Evolutionary conservation across 371 early-diverging fungal species (phyloP).

Genomic region (Gilbertella persicaria): DNA sequence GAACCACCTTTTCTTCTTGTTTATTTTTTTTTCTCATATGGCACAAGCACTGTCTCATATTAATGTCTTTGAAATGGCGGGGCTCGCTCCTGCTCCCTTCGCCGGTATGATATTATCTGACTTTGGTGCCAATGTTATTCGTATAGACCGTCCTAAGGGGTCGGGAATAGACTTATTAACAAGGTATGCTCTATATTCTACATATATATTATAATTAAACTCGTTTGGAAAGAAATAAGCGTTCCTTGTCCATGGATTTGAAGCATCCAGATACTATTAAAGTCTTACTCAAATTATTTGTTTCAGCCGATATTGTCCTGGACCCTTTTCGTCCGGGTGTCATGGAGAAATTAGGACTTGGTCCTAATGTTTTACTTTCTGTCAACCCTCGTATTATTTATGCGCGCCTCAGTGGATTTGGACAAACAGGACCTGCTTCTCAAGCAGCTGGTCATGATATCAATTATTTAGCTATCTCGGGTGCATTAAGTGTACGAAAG

Average conservation of each 20-base stretch:
- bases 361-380: slow-evolving; percentile 60
- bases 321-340: slow-evolving; percentile 83
- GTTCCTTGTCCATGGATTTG: slow-evolving; percentile 69
- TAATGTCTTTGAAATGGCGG: slow-evolving; percentile 72
- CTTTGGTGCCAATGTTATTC: slow-evolving; percentile 77
- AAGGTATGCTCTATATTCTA: too few species aligned
- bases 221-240: slow-evolving; percentile 61
- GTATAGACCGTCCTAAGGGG: slow-evolving; percentile 59
- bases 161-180: slow-evolving; percentile 57
- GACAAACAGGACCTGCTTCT: slow-evolving; percentile 61
- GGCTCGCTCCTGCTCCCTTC: slow-evolving; percentile 77
- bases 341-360: slow-evolving; percentile 70
- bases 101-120: slow-evolving; percentile 74
- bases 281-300: slow-evolving; percentile 45
- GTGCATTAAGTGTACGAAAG: slow-evolving; percentile 56
- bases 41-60: slow-evolving; percentile 53
- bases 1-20: background rate
- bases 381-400: slow-evolving; percentile 63
- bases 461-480: slow-evolving; percentile 73
- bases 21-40: slow-evolving; percentile 10
- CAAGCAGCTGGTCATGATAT: slow-evolving; percentile 78
- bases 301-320: slow-evolving; percentile 67
- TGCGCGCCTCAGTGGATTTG: slow-evolving; percentile 75
- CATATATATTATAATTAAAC: too few species aligned
- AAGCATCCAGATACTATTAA: slow-evolving; percentile 55